These are phyloP conservation scores for Gynandropsis gynandra DNA, from an alignment of 345 rosid species.

Conservation along the genomic window DNA sequence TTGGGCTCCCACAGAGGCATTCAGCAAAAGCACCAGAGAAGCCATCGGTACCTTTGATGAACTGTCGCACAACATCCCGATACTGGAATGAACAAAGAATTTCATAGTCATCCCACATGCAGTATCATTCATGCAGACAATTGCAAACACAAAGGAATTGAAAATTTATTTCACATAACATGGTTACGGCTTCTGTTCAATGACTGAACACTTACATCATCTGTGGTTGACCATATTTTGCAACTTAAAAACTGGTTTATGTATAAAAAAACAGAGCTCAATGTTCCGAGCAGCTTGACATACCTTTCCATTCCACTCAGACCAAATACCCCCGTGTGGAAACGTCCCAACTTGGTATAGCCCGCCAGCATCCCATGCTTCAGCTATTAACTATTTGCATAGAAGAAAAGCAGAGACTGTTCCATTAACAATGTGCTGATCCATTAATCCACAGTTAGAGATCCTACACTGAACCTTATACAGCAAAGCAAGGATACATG, in stretches of 20 bases:
- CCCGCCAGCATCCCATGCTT: constrained; percentile 99
- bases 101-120: constrained; percentile 13
- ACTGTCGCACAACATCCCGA: constrained; percentile 84
- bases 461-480: neutral
- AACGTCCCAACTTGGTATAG: constrained; percentile 92
- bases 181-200: no score
- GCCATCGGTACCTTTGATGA: constrained; percentile 94
- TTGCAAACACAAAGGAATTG: constrained; percentile 3
- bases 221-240: no score
- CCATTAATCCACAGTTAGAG: neutral
- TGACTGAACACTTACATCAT: no score
- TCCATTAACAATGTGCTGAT: no score
- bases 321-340: constrained; percentile 98
- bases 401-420: constrained; percentile 6
- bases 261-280: neutral
- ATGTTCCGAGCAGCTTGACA: constrained; percentile 19
- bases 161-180: neutral
- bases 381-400: constrained; percentile 75
- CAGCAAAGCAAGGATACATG: constrained; percentile 2
- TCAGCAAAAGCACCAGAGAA: constrained; percentile 96
- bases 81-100: constrained; percentile 46
- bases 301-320: constrained; percentile 99
- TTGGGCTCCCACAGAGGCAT: constrained; percentile 94
- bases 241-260: no score
- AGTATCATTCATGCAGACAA: constrained; percentile 10